Base-by-base conservation (phyloP, 1,284 basidiomycete species). In the Trametes versicolor region DNA sequence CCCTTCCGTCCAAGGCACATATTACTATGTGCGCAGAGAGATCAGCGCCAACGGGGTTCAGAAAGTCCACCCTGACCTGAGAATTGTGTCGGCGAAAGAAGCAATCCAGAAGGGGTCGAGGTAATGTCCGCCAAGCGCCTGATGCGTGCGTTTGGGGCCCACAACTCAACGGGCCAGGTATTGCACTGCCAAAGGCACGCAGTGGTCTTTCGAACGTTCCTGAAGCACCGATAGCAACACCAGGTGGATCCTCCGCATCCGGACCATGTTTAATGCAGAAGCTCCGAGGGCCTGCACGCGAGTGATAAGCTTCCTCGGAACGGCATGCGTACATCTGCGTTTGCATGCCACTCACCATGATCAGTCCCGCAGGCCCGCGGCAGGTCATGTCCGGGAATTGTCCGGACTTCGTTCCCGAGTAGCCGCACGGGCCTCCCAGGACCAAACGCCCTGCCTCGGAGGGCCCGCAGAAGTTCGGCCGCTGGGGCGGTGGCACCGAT, bases 41-140 rank as follows among this genome's bases (percentile, higher is more conserved):
- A 62, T 62, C 61, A 52, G 54, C 61, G 49, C 37, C 41, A 41
- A 27, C 53, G 25, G 41, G 36, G 34, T 21, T 43, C 27, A 21
- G 27, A 32, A 21, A 39, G 52, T 25, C 21, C 47, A 55, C 48
- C 53, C 41, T 45, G 32, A 9, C 43, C 54, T 37, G 54, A 27
- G 54, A 41, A 41, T 29, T 17, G 34, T 27, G 49, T 45, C 56
- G 49, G 57, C 49, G n/a, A 62, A 63, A 65, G 53, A 39, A 63
- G 63, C n/a, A 63, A 61, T 34, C 45, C 51, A 37, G 57, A 63
- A 56, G 57, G 63, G 61, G 25, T 52, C 50, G 19, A 27, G n/a
- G 17, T 63, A 43, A 69, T 69, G 58, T 63, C 60, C 68, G 65
- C 39, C 15, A 58, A 58, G 52, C 58, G 51, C 68, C 61, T 69